Evolutionary conservation across 805 yeast genomes (phyloP).

Genomic region (Yarrowia osloensis): DNA sequence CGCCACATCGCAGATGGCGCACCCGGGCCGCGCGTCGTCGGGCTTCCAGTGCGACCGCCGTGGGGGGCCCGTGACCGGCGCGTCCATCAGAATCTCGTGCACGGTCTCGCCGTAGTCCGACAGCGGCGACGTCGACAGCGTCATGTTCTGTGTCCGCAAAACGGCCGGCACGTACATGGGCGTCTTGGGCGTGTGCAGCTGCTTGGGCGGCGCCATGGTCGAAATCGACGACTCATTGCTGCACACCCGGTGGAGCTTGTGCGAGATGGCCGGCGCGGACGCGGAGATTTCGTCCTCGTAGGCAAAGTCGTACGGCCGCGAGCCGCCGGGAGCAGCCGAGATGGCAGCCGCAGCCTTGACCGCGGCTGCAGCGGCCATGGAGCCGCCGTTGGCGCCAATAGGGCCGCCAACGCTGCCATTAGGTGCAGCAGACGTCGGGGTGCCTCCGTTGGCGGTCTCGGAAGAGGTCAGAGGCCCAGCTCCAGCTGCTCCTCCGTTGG

Average conservation of each 20-base stretch:
- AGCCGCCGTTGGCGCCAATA: not conserved
- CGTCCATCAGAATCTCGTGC: slow-evolving; percentile 28
- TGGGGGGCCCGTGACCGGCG: slow-evolving; percentile 39
- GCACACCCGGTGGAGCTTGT: slow-evolving; percentile 25
- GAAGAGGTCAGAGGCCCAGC: no score
- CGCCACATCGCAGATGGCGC: slow-evolving; percentile 65
- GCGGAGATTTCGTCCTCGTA: slow-evolving; percentile 29
- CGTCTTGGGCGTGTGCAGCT: slow-evolving; percentile 76
- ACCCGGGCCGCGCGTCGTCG: slow-evolving; percentile 63
- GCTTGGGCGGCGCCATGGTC: slow-evolving; percentile 50
- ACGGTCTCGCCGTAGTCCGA: slow-evolving; percentile 34
- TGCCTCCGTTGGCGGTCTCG: not conserved
- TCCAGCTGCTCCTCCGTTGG: not conserved
- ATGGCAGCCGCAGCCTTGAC: not conserved
- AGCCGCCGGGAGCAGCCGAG: slow-evolving; percentile 7
- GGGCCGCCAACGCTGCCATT: not conserved
- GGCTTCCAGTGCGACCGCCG: slow-evolving; percentile 52
- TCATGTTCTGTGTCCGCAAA: slow-evolving; percentile 50
- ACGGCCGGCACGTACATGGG: slow-evolving; percentile 94
- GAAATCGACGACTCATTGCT: slow-evolving; percentile 33
- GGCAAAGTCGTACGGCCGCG: slow-evolving; percentile 32
- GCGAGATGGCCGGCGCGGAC: slow-evolving; percentile 11
- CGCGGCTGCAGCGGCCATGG: not conserved
- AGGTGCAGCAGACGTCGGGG: not conserved
- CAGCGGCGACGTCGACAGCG: slow-evolving; percentile 39